These are phyloP conservation scores for Apiosordaria backusii DNA, from an alignment of 495 filamentous ascomycete species.

Conservation along the genomic window DNA sequence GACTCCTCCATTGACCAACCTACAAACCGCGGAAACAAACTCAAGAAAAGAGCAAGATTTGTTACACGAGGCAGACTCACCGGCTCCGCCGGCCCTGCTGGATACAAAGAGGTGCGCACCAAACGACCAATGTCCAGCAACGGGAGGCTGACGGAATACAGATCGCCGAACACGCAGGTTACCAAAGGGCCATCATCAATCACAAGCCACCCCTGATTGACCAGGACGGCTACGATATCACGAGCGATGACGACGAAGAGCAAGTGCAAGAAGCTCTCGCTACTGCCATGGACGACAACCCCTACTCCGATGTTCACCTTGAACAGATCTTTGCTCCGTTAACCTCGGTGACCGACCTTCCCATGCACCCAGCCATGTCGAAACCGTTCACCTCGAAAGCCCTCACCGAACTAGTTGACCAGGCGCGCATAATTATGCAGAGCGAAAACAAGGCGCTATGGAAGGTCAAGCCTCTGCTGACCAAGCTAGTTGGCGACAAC, in stretches of 20 bases:
- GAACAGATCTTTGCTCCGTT: conserved; percentile 85
- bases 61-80: conserved; percentile 74
- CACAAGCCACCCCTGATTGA: conserved; percentile 72
- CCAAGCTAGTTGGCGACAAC: conserved; percentile 73
- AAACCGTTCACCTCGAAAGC: conserved; percentile 76
- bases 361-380: conserved; percentile 77
- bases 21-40: conserved; percentile 89
- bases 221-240: conserved; percentile 80
- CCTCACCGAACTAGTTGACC: conserved; percentile 70
- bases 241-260: conserved; percentile 73
- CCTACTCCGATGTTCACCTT: conserved; percentile 74
- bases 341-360: conserved; percentile 79
- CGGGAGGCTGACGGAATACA: conserved; percentile 30
- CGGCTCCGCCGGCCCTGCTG: conserved; percentile 62
- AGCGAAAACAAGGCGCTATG: conserved; percentile 72
- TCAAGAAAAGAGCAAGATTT: conserved; percentile 76
- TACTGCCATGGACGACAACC: conserved; percentile 71
- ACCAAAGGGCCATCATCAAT: conserved; percentile 76
- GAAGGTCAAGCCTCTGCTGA: conserved; percentile 73
- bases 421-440: conserved; percentile 65
- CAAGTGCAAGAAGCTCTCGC: conserved; percentile 60
- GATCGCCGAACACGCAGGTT: conserved; percentile 82
- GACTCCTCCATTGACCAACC: conserved; percentile 76
- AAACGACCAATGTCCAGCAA: background rate
- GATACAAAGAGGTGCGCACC: conserved; percentile 76